Conservation (phyloP, 768 basidiomycete genomes). For the Phaeolepiota aurea region DNA sequence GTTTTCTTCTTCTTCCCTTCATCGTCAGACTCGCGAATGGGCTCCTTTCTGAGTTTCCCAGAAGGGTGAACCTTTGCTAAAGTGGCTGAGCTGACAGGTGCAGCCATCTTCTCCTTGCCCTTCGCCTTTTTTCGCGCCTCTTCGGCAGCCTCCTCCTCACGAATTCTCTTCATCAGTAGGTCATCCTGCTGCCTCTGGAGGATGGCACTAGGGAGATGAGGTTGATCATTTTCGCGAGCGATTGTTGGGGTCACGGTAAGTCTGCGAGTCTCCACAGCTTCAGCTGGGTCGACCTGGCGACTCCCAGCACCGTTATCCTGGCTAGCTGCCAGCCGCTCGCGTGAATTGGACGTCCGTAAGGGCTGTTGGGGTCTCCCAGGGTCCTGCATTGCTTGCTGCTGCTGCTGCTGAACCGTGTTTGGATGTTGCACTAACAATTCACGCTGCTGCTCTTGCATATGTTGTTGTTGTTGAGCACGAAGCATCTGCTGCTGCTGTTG, state of each 20-base stretch:
- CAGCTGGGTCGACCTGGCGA: slow-evolving; percentile 50
- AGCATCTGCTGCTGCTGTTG: slow-evolving; percentile 22
- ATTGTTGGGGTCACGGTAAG: slow-evolving; percentile 74
- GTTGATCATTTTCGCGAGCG: slow-evolving; percentile 44
- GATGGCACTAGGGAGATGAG: slow-evolving; percentile 21
- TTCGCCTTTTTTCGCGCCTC: slow-evolving; percentile 38
- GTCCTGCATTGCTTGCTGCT: slow-evolving; percentile 22
- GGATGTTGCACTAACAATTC: slow-evolving; percentile 12
- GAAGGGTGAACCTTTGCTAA: slow-evolving; percentile 19
- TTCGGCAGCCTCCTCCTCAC: slow-evolving; percentile 34
- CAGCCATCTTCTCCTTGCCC: slow-evolving; percentile 41
- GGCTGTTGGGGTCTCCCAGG: slow-evolving; percentile 17
- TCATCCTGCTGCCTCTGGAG: slow-evolving; percentile 18
- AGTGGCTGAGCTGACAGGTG: slow-evolving; percentile 35
- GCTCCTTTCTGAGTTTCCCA: slow-evolving; percentile 39
- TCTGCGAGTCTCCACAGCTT: slow-evolving; percentile 66
- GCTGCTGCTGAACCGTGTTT: slow-evolving; percentile 22
- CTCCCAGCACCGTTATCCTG: slow-evolving; percentile 13
- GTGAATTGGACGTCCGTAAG: slow-evolving; percentile 36
- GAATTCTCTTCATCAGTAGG: slow-evolving; percentile 35
- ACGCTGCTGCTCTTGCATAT: slow-evolving; percentile 5
- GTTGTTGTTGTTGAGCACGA: slow-evolving; percentile 16
- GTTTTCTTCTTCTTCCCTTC: slow-evolving; percentile 39
- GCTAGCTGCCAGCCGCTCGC: slow-evolving; percentile 45
- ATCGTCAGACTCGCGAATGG: slow-evolving; percentile 20